Base-by-base conservation (phyloP, 441 rosid species). In the Geranium incanum region DNA sequence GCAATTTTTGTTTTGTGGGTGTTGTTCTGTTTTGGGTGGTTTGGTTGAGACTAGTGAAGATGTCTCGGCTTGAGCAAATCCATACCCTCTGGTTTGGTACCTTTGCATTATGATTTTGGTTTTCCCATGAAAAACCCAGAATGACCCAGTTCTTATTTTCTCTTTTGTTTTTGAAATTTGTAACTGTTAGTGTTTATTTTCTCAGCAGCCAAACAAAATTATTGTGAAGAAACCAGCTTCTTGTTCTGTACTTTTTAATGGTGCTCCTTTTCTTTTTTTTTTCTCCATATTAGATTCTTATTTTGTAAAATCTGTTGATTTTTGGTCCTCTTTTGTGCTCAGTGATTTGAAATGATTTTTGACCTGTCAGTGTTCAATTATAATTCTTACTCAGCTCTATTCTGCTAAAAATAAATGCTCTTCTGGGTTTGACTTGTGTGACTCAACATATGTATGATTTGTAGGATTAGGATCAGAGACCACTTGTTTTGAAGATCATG, bases 1-100 rank as follows among this genome's bases (percentile, higher is more conserved):
- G 60, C 60, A 3, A 0, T 15, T 52, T 52, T n/a, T 3, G n/a
- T 52, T 52, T 52, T 52, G 60, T 52, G 60, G 60, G 60, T 9
- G 60, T 52, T 52, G 60, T 52, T 52, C 60, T 52, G 59, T 13
- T 52, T 52, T 52, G 4, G 16, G 57, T n/a, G n/a, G 57, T 50
- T 52, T 52, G 59, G 59, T 13, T 52, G 59, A 52, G 59, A 52
- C 50, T 43, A 0, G 50, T 43, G 59, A n/a, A n/a, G 5, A 50
- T 13, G n/a, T 50, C 59, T 50, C 59, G n/a, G 59, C 4, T 13
- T 50, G 59, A 50, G 59, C 59, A 50, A 50, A 50, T 50, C 18
- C 21, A 4, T 55, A 55, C 7, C 62, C 50, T 7, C 50, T 43
- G 62, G 62, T 55, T 55, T 55, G 1, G 62, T 55, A 55, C 21